Percentiles rank a stretch among this genome's conserved stretches.
These are phyloP conservation scores for Candolleomyces efflorescens DNA, from an alignment of 768 basidiomycete species.

Conservation along the genomic window DNA sequence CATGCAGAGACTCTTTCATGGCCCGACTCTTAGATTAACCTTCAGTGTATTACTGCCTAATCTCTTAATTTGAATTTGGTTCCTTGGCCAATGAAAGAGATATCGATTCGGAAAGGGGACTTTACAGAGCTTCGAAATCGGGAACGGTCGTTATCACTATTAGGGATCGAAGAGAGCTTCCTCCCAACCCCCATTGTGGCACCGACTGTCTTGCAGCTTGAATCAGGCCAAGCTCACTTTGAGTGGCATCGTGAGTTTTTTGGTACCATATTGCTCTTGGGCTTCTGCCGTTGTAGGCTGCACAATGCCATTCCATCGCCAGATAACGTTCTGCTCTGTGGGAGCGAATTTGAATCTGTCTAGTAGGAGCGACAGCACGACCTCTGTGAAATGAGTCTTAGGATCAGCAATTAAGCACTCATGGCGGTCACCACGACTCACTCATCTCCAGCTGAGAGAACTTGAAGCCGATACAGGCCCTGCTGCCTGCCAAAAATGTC, in stretches of 20 bases:
- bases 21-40: too few species aligned
- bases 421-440: conserved; percentile 18
- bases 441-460: conserved; percentile 54
- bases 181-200: too few species aligned
- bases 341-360: conserved; percentile 9
- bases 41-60: too few species aligned
- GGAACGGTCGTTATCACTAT: too few species aligned
- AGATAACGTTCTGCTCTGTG: conserved; percentile 12
- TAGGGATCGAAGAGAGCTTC: too few species aligned
- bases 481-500: conserved; percentile 17
- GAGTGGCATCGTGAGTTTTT: not conserved
- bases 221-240: not conserved
- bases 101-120: too few species aligned
- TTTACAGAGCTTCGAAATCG: too few species aligned
- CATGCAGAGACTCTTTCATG: too few species aligned
- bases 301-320: conserved; percentile 14
- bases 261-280: not conserved
- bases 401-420: not conserved
- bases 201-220: too few species aligned
- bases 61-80: too few species aligned
- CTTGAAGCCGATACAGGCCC: conserved; percentile 38
- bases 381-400: conserved; percentile 3
- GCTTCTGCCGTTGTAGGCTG: conserved; percentile 2
- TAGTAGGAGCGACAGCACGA: conserved; percentile 11
- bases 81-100: too few species aligned